Evolutionary conservation across 768 basidiomycete species (phyloP).

Genomic region (Tylopilus vinaceipallidus): DNA sequence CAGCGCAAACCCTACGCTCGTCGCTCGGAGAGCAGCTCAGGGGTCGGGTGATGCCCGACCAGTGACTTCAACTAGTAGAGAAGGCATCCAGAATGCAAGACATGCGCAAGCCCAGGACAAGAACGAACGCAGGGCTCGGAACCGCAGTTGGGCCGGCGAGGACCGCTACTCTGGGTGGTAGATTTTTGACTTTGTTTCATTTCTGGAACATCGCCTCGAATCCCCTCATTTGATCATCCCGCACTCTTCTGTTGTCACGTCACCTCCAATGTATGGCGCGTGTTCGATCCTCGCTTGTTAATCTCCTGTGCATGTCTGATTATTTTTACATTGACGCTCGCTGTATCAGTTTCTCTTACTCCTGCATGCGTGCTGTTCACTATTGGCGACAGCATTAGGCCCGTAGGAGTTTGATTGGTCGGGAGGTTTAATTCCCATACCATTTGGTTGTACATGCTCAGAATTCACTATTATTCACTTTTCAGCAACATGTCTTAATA

Average conservation of each 20-base stretch:
- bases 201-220: slow-evolving; percentile 13
- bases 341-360: slow-evolving; percentile 14
- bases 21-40: slow-evolving; percentile 29
- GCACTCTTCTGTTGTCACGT: slow-evolving; percentile 17
- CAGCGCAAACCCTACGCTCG: slow-evolving; percentile 43
- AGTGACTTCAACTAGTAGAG: slow-evolving; percentile 30
- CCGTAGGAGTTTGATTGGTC: slow-evolving; percentile 10
- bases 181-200: neutral
- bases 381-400: slow-evolving; percentile 5
- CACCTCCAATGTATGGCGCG: slow-evolving; percentile 15
- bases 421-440: slow-evolving; percentile 20
- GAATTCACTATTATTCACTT: slow-evolving; percentile 5
- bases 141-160: slow-evolving; percentile 67
- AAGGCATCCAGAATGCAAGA: slow-evolving; percentile 14
- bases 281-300: slow-evolving; percentile 20
- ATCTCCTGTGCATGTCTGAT: slow-evolving; percentile 9
- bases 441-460: slow-evolving; percentile 18
- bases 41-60: slow-evolving; percentile 33
- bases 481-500: slow-evolving; percentile 22
- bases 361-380: slow-evolving; percentile 18
- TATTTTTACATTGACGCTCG: slow-evolving; percentile 8
- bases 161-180: slow-evolving; percentile 69
- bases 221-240: slow-evolving; percentile 23
- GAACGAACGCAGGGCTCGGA: slow-evolving; percentile 49
- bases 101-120: slow-evolving; percentile 32